Evolutionary conservation across 1,139 yeast genomes (phyloP).

Genomic region (Meyerozyma smithsonii): DNA sequence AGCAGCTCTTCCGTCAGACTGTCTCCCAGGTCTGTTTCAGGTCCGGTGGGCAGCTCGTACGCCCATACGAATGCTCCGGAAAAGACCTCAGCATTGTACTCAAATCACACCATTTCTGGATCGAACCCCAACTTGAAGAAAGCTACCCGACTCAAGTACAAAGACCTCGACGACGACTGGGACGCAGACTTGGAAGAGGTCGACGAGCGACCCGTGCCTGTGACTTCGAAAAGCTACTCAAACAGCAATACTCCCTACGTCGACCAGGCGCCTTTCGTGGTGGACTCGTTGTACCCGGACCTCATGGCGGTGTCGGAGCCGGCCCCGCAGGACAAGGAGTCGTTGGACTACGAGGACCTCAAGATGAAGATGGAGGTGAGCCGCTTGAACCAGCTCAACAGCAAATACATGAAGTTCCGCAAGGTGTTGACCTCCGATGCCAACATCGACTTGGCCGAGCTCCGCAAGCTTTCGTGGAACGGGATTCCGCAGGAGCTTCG

Average conservation of each 20-base stretch:
- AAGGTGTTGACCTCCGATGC: slow-evolving; percentile 55
- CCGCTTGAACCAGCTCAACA: slow-evolving; percentile 53
- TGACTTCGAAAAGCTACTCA: slow-evolving; percentile 5
- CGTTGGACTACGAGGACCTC: slow-evolving; percentile 25
- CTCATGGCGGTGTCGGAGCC: slow-evolving; percentile 5
- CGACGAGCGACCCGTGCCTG: slow-evolving; percentile 20
- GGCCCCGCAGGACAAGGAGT: slow-evolving; percentile 14
- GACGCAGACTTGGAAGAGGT: slow-evolving; percentile 72
- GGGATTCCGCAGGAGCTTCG: slow-evolving; percentile 84
- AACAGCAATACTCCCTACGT: not conserved
- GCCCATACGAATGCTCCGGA: slow-evolving; percentile 9
- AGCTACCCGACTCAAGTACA: slow-evolving; percentile 25
- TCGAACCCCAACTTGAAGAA: slow-evolving; percentile 10
- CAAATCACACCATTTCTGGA: not conserved
- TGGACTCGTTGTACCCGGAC: slow-evolving; percentile 39
- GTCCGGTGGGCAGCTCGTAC: slow-evolving; percentile 13
- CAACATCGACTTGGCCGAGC: slow-evolving; percentile 48
- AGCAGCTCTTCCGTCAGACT: slow-evolving; percentile 17
- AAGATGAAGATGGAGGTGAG: slow-evolving; percentile 44
- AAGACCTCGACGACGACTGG: slow-evolving; percentile 88
- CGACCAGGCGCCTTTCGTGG: slow-evolving; percentile 15
- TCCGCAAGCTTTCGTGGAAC: slow-evolving; percentile 85
- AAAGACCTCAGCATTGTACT: not conserved
- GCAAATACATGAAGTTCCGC: slow-evolving; percentile 65
- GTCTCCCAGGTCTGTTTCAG: slow-evolving; percentile 19